Evolutionary conservation across 345 rosid genomes (phyloP).

Genomic region (Gossypium stocksii): DNA sequence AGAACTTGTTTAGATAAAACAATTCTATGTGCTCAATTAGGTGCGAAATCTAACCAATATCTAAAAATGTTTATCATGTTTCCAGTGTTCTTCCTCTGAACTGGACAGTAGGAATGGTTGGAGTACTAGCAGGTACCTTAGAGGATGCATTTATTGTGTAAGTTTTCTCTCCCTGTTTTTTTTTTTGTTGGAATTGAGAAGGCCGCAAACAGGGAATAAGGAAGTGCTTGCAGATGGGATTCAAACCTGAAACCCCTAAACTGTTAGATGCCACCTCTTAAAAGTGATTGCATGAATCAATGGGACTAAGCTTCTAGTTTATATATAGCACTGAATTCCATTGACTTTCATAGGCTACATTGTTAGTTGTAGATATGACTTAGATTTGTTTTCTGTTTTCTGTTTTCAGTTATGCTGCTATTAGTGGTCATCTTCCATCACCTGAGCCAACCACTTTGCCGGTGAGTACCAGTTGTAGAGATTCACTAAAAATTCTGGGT

Average conservation of each 20-base stretch:
- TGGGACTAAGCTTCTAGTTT: neutral
- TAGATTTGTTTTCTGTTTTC: neutral
- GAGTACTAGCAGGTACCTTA: conserved; percentile 53
- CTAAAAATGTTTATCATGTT: neutral
- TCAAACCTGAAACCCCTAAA: neutral
- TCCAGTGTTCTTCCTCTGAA: conserved; percentile 71
- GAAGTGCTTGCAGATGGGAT: neutral
- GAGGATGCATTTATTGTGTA: conserved; percentile 64
- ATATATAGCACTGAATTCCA: neutral
- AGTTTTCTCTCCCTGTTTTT: conserved; percentile 14
- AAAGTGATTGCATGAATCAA: neutral
- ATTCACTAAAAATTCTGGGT: neutral
- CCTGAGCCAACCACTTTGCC: conserved; percentile 16
- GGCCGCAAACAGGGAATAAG: neutral
- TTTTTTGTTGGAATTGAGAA: neutral
- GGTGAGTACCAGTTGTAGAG: conserved; percentile 21
- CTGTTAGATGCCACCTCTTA: neutral
- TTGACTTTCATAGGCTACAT: neutral
- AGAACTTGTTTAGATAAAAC: conserved; percentile 11
- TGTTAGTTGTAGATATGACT: neutral
- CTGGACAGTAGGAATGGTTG: conserved; percentile 82
- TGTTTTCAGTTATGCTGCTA: conserved; percentile 58
- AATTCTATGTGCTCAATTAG: neutral
- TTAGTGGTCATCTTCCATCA: conserved; percentile 40
- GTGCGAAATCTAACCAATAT: neutral